Base-by-base conservation (phyloP, 176 grass and related monocot species). In the Alopecurus myosuroides region DNA sequence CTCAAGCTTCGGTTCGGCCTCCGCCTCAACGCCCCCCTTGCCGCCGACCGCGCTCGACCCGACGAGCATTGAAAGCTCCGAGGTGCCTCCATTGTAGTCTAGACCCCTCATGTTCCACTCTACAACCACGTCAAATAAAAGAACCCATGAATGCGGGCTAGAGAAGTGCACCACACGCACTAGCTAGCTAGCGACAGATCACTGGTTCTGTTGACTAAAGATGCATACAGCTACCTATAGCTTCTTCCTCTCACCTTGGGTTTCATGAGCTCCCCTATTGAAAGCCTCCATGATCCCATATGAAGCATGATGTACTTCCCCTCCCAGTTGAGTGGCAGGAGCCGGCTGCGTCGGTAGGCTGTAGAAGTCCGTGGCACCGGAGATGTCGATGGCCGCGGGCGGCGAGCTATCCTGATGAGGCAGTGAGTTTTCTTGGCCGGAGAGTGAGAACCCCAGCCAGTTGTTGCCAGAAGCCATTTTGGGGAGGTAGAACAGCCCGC, bases 51-150 rank as follows among this genome's bases (percentile, higher is more conserved):
- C 86, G 52, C 97, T 95, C 3, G 91, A 99, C 30, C 97, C 97
- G 23, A 99, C 97, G 17, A 99, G 89, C 91, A 99, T 99, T 19
- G 97, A 94, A 6, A 96, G 84, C 84, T 99, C 97, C 0, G 97
- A 98, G 11, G 91, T 86, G 4, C 89, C 90, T 36, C 86, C 89
- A 82, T 81, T 86, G 82, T 87, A 94, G 20, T 94, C 90, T 67
- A 94, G 67, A 9, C 89, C 77, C 55, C 92, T 95, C 77, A 93
- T 89, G 85, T 86, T 96, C 97, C 97, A 99, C 79, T 99, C 97
- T 99, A 51, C 72, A 69, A 22, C 45, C 69, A 87, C 83, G 82
- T 84, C 82, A 88, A 88, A 85, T 88, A 81, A 66, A 90, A 25
- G 19, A 40, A 70, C 42, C 30, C 30, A 64, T 50, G 74, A 74